Evolutionary conservation across 768 basidiomycete genomes (phyloP), one percentile per base, ranked within the genome.

Genomic region (Amanita pallidorosea): DNA sequence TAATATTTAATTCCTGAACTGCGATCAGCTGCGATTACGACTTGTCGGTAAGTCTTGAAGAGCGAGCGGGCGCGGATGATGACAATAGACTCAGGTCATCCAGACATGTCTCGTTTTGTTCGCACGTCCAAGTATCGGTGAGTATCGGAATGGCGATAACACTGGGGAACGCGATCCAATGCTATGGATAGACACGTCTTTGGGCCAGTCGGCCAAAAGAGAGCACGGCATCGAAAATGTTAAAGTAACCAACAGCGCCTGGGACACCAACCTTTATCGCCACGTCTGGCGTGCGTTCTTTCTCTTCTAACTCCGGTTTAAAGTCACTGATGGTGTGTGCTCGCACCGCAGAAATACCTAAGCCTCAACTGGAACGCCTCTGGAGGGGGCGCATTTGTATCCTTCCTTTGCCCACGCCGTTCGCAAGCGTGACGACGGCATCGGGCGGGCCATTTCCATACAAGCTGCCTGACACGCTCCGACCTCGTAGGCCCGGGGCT

Each of bases 221-320:
- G 88, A 91, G 63, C 73, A 87, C 57, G 70, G 77, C 18, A 66
- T 83, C 54, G 88, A 92, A 63, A 93, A 91, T 55, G 71, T 91
- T 57, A 92, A 92, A 65, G 75, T 91, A 15, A 85, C 88, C 45
- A 84, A 80, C 65, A 89, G 81, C 57, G 93, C 95, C 7, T 97
- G 91, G 92, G 95, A 98, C 65, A 97, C 95, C 40, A 95, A 97
- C 64, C 69, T 97, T n/a, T 54, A 73, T 96, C 56, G 75, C 87
- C 54, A 88, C 90, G 9, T 92, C 90, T 56, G 83, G 15, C 29
- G 45, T 47, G 31, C 31, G 45, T 47, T 2, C 6, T 2, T 75
- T 40, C 88, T 91, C 66, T 48, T 47, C 20, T 12, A 50, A 47
- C 8, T 9, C 3, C 52, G 49, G 47, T 6, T 51, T 13, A 47